A percentile compares a stretch with the other conserved stretches of the same genome.
Conservation (phyloP, 2,329 filamentous ascomycete genomes). For the Aureobasidium sp. region DNA sequence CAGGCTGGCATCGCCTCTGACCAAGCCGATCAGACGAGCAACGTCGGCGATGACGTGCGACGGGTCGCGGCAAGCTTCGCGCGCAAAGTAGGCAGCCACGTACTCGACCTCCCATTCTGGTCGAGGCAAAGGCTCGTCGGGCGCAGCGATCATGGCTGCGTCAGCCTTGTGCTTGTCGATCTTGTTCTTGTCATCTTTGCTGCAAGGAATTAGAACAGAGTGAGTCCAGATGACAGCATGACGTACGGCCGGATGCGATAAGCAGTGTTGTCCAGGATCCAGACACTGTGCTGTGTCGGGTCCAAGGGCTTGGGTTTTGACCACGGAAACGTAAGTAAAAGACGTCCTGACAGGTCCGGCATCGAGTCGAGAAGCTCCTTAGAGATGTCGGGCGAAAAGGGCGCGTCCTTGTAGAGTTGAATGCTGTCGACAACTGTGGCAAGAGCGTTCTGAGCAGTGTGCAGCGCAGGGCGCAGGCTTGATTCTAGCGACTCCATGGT, state of each 20-base stretch:
- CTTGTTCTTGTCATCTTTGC: not conserved
- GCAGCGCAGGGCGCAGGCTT: not conserved
- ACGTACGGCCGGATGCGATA: constrained; percentile 42
- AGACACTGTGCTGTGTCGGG: constrained; percentile 63
- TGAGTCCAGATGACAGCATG: not conserved
- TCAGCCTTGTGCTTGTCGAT: constrained; percentile 5
- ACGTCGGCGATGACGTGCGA: constrained; percentile 64
- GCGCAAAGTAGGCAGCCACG: constrained; percentile 72
- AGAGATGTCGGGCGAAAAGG: constrained; percentile 28
- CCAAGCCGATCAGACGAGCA: constrained; percentile 61
- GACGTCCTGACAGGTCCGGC: constrained; percentile 24
- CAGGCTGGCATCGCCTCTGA: constrained; percentile 42
- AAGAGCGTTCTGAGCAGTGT: constrained; percentile 2
- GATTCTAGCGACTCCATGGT: not conserved
- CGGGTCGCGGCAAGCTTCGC: constrained; percentile 59
- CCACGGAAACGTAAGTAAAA: constrained; percentile 6
- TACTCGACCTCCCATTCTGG: constrained; percentile 70
- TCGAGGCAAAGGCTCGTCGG: not conserved
- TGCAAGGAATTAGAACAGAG: not conserved
- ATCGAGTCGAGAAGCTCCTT: constrained; percentile 27
- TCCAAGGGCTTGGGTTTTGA: constrained; percentile 40
- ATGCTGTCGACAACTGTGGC: constrained; percentile 8
- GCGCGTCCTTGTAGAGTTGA: constrained; percentile 22
- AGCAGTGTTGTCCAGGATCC: constrained; percentile 87
- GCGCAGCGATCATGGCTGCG: not conserved